phyloP scores from a whole-genome alignment of 2,329 filamentous ascomycete genomes.

The Alternaria sp. region DNA sequence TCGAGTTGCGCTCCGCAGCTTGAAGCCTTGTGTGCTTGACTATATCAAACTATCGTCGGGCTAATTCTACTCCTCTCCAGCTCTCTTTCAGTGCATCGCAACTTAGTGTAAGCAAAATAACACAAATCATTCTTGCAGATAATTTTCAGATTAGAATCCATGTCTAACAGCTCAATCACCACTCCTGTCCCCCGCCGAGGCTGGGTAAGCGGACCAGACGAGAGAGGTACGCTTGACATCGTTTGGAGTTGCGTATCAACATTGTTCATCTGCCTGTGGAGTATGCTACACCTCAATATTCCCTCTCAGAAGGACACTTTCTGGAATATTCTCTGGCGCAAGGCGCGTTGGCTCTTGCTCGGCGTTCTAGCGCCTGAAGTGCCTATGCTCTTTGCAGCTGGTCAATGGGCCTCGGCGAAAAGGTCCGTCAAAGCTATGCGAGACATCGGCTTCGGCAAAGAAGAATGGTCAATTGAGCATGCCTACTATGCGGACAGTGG shows the following conservation, averaged over 20 bases:
- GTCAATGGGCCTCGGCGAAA: slow-evolving; percentile 1
- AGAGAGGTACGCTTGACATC: slow-evolving; percentile 17
- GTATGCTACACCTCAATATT: slow-evolving; percentile 14
- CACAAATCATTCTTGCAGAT: too few relatives aligned
- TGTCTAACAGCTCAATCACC: too few relatives aligned
- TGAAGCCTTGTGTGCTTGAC: too few relatives aligned
- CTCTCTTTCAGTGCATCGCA: too few relatives aligned
- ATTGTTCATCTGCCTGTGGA: slow-evolving; percentile 21
- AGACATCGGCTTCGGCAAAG: neutral
- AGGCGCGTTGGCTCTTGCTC: neutral
- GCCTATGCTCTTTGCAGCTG: neutral
- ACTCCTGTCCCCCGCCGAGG: neutral
- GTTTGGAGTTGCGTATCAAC: slow-evolving; percentile 20
- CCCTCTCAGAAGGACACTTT: neutral
- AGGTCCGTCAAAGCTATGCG: neutral
- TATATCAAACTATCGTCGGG: too few relatives aligned
- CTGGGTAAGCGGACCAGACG: neutral
- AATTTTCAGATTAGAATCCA: too few relatives aligned
- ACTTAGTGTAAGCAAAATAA: too few relatives aligned
- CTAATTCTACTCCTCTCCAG: too few relatives aligned
- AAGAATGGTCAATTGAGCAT: slow-evolving; percentile 13
- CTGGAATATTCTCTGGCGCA: neutral
- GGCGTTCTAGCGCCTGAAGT: slow-evolving; percentile 2
- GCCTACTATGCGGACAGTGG: slow-evolving; percentile 19
- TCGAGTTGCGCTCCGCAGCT: too few relatives aligned